Percentiles rank a stretch among this genome's conserved stretches.
These are phyloP conservation scores for Arabis alpina DNA, from an alignment of 345 rosid genomes.

Conservation along the genomic window DNA sequence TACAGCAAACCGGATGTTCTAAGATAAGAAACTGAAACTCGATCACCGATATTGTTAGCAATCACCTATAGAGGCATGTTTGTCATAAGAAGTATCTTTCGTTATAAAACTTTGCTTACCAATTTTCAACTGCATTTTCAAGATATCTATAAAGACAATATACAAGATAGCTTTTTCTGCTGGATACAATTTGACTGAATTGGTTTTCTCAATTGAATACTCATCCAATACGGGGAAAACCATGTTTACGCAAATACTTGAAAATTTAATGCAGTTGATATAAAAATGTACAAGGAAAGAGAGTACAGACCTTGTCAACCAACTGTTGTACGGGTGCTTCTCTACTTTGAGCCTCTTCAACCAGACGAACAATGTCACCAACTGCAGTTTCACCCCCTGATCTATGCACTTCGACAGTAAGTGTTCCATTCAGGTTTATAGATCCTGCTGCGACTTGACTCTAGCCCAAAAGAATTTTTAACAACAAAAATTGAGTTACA, in stretches of 20 bases:
- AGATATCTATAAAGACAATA: not conserved
- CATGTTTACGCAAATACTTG: not conserved
- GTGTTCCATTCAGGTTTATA: constrained; percentile 92
- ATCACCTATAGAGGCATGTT: constrained; percentile 3
- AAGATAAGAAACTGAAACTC: no score
- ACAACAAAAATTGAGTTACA: constrained; percentile 25
- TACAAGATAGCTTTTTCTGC: not conserved
- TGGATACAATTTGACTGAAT: not conserved
- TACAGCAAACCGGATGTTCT: no score
- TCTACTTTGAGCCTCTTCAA: constrained; percentile 96
- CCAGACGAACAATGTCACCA: constrained; percentile 87
- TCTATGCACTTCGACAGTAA: constrained; percentile 85
- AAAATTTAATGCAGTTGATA: constrained; percentile 11
- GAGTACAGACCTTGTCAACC: constrained; percentile 83
- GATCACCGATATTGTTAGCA: no score
- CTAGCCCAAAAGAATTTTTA: constrained; percentile 50
- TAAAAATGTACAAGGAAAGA: constrained; percentile 21
- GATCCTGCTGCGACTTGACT: constrained; percentile 95
- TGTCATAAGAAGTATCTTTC: not conserved
- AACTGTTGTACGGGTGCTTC: constrained; percentile 94
- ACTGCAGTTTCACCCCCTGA: constrained; percentile 98
- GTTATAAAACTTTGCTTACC: not conserved
- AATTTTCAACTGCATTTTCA: not conserved
- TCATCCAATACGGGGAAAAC: not conserved
- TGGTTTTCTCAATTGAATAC: not conserved